Percentiles rank a stretch among this genome's conserved stretches.
Conservation (phyloP, 2,329 filamentous ascomycete genomes). For the Corynespora cassiicola region DNA sequence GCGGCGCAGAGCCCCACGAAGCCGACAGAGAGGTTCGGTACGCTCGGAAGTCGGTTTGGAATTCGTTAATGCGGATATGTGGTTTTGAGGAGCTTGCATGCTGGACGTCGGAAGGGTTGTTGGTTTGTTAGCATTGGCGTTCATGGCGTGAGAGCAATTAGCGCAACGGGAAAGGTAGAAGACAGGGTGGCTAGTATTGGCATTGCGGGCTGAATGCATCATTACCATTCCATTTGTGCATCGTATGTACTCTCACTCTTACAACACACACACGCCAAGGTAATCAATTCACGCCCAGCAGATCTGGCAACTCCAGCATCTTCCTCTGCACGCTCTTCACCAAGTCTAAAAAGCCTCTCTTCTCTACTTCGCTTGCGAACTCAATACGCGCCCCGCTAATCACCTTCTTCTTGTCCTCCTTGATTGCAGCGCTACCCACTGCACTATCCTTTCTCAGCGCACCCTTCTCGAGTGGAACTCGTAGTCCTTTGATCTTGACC, state of each 20-base stretch:
- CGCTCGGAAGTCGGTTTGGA: constrained; percentile 41
- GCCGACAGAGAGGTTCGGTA: constrained; percentile 39
- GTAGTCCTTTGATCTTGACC: constrained; percentile 52
- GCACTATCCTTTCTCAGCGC: constrained; percentile 29
- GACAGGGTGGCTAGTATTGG: no score
- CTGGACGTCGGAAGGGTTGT: no score
- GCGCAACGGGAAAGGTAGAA: no score
- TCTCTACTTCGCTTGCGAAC: constrained; percentile 52
- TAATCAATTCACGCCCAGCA: constrained; percentile 37
- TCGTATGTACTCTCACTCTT: no score
- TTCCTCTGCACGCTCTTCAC: constrained; percentile 46
- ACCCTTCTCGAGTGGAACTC: constrained; percentile 38
- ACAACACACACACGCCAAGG: no score
- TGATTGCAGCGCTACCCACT: constrained; percentile 8
- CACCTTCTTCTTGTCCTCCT: constrained; percentile 43
- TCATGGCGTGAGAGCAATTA: no score
- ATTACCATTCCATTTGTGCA: no score
- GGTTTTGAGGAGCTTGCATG: no score
- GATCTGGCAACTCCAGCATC: constrained; percentile 47
- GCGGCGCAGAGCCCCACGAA: constrained; percentile 41
- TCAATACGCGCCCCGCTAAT: constrained; percentile 53
- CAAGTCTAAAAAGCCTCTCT: constrained; percentile 46
- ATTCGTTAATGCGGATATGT: constrained; percentile 24
- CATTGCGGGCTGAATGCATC: no score
- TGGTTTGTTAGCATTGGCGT: no score